Conservation (phyloP, 148 eudicot species). For the Gaultheria prostrata region DNA sequence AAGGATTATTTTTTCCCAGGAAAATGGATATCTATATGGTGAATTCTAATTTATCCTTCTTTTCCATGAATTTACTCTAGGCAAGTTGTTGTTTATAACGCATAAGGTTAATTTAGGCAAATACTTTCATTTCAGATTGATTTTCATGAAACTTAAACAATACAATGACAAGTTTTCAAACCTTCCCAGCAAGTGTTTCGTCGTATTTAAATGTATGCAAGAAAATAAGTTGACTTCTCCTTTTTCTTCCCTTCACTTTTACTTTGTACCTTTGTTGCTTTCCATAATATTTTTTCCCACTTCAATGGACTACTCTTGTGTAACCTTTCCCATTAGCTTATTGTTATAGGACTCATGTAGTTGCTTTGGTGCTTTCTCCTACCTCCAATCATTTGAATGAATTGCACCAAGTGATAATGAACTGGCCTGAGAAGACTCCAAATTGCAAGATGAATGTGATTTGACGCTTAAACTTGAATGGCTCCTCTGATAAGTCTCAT, state of each 20-base stretch:
- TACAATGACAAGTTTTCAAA: neutral
- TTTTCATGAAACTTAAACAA: neutral
- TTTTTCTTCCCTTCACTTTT: neutral
- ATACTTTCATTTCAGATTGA: neutral
- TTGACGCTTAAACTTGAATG: neutral
- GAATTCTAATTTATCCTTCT: neutral
- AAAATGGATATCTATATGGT: neutral
- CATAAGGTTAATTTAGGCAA: neutral
- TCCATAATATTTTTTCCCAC: neutral
- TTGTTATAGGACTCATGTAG: neutral
- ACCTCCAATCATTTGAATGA: neutral
- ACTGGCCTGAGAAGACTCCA: neutral
- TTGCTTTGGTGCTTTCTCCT: neutral
- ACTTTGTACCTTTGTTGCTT: neutral
- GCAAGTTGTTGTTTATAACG: neutral
- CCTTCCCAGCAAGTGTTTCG: neutral
- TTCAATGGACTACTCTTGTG: neutral
- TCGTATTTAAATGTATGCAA: neutral
- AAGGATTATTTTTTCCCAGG: neutral
- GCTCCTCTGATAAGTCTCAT: neutral
- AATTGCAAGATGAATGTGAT: neutral
- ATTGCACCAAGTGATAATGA: neutral
- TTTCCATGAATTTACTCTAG: neutral
- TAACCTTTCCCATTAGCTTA: neutral
- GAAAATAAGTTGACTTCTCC: neutral